These are phyloP conservation scores for Lagerstroemia fauriei DNA, from an alignment of 441 rosid species.

Conservation along the genomic window DNA sequence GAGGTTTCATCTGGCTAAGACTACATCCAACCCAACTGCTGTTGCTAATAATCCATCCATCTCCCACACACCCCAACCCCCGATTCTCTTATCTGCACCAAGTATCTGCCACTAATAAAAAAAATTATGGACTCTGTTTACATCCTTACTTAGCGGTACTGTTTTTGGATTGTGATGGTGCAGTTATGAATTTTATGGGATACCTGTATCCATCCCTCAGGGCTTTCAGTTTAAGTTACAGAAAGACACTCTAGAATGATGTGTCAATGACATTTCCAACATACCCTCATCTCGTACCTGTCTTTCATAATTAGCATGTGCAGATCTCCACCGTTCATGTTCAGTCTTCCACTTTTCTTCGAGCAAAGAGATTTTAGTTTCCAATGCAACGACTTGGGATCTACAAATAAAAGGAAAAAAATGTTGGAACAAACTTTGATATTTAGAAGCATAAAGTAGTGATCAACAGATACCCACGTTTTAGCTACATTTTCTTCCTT, in stretches of 20 bases:
- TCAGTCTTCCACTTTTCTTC: constrained; percentile 74
- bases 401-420: constrained; percentile 44
- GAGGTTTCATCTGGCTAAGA: no score
- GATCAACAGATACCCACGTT: constrained; percentile 44
- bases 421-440: constrained; percentile 21
- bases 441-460: constrained; percentile 11
- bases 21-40: no score
- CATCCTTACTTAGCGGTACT: no score
- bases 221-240: neutral
- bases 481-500: constrained; percentile 69
- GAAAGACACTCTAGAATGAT: neutral
- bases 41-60: no score
- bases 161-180: neutral
- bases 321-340: constrained; percentile 75
- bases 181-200: neutral
- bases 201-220: neutral
- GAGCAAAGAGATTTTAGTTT: constrained; percentile 58
- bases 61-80: no score
- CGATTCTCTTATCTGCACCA: no score
- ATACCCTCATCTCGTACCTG: constrained; percentile 54
- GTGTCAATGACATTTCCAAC: neutral
- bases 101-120: no score
- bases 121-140: no score
- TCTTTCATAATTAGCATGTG: constrained; percentile 92
- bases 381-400: constrained; percentile 67